Evolutionary conservation across 805 yeast species (phyloP).

Genomic region (Vanderwaltozyma tropicalis): DNA sequence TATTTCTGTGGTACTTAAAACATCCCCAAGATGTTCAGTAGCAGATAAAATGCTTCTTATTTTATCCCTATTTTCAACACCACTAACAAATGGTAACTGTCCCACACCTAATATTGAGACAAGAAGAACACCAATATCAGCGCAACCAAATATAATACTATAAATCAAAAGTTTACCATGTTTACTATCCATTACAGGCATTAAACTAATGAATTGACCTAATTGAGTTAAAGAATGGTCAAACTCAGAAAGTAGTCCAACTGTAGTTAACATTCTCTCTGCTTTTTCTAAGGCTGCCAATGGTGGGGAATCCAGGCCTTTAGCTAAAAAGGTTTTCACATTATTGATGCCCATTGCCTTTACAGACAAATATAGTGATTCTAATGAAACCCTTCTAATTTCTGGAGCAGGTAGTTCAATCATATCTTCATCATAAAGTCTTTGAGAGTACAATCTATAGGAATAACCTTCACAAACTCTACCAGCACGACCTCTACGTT

Average conservation of each 20-base stretch:
- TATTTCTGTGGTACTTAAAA: conserved; percentile 55
- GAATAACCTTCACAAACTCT: conserved; percentile 80
- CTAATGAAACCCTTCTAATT: conserved; percentile 72
- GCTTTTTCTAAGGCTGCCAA: conserved; percentile 30
- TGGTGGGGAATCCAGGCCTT: conserved; percentile 78
- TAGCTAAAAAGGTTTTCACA: conserved; percentile 56
- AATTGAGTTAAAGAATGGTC: conserved; percentile 51
- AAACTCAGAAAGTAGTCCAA: conserved; percentile 56
- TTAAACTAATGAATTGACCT: conserved; percentile 67
- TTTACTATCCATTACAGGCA: conserved; percentile 75
- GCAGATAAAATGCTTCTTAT: conserved; percentile 36
- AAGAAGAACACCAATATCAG: conserved; percentile 67
- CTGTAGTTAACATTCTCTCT: conserved; percentile 41
- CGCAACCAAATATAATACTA: conserved; percentile 74
- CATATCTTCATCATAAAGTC: conserved; percentile 49
- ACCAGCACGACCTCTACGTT: conserved; percentile 97
- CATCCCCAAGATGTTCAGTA: conserved; percentile 49
- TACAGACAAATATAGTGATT: conserved; percentile 70
- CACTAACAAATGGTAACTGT: conserved; percentile 52
- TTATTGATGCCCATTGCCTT: conserved; percentile 78
- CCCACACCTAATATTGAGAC: conserved; percentile 70
- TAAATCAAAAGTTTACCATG: conserved; percentile 74
- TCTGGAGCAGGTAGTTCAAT: conserved; percentile 75
- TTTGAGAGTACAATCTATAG: conserved; percentile 64
- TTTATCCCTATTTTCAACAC: conserved; percentile 52